Conservation (phyloP, 192 early-diverging fungal species). For the Oehlia diaphana region DNA sequence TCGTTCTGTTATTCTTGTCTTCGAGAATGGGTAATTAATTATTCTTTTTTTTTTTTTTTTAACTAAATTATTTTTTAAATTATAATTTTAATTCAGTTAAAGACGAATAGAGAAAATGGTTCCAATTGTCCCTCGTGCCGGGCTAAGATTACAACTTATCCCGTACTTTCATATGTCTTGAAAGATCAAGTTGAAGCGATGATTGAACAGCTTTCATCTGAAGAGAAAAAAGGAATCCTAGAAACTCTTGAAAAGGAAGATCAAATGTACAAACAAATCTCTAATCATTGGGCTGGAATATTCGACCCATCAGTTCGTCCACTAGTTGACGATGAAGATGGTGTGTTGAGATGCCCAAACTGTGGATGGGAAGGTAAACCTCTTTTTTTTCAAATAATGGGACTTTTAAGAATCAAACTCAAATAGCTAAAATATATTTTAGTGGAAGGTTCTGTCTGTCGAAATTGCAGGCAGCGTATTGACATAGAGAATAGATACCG, state of each 20-base stretch:
- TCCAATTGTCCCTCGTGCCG: conserved; percentile 39
- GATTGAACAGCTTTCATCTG: conserved; percentile 29
- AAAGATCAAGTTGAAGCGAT: conserved; percentile 39
- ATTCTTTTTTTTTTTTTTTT: neutral
- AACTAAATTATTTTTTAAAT: neutral
- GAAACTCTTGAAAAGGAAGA: conserved; percentile 31
- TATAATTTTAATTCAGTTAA: neutral
- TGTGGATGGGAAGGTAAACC: neutral
- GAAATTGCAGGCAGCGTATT: neutral
- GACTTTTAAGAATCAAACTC: neutral
- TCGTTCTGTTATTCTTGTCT: conserved; percentile 44
- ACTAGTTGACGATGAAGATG: neutral
- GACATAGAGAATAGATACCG: neutral
- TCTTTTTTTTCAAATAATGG: neutral
- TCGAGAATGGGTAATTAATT: conserved; percentile 36
- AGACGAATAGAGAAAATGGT: neutral
- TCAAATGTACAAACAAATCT: conserved; percentile 15
- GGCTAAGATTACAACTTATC: conserved; percentile 34
- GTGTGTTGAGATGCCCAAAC: neutral
- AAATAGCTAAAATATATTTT: neutral
- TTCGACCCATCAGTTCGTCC: neutral
- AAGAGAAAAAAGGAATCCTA: conserved; percentile 17
- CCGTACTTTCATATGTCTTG: conserved; percentile 38
- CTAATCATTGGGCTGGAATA: neutral
- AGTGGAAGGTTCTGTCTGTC: neutral